phyloP scores from a whole-genome alignment of 192 early-diverging fungal species.

The Neocallimastix lanati region DNA sequence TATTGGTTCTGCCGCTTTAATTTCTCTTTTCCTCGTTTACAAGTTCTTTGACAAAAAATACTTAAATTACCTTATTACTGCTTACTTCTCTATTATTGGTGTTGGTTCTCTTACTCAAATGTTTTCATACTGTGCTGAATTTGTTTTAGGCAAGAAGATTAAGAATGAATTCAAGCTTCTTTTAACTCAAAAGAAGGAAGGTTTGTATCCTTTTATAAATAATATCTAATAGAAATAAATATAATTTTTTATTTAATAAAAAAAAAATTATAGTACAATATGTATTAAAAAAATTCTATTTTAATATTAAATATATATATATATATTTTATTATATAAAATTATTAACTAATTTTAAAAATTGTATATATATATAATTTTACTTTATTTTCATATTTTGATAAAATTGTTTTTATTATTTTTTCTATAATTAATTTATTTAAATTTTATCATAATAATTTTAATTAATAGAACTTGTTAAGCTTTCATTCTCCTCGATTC shows the following conservation, averaged over 20 bases:
- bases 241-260: constrained; percentile 14
- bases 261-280: no score
- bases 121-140: constrained; percentile 25
- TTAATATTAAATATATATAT: no score
- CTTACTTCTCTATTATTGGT: constrained; percentile 70
- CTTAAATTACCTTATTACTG: constrained; percentile 63
- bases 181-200: constrained; percentile 44
- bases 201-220: constrained; percentile 15
- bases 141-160: constrained; percentile 32
- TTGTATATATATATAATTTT: no score
- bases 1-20: constrained; percentile 63
- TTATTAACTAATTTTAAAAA: no score
- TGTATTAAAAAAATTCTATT: no score
- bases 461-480: neutral
- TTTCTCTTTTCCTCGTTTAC: constrained; percentile 73
- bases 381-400: no score
- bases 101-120: constrained; percentile 52
- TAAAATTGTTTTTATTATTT: no score
- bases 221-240: neutral
- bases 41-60: constrained; percentile 68
- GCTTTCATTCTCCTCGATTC: constrained; percentile 13
- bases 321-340: no score
- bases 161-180: constrained; percentile 50
- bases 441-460: no score
- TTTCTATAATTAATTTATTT: no score